phyloP scores from a whole-genome alignment of 2,329 filamentous ascomycete species.

The Cladosporium austrohemisphaericum region DNA sequence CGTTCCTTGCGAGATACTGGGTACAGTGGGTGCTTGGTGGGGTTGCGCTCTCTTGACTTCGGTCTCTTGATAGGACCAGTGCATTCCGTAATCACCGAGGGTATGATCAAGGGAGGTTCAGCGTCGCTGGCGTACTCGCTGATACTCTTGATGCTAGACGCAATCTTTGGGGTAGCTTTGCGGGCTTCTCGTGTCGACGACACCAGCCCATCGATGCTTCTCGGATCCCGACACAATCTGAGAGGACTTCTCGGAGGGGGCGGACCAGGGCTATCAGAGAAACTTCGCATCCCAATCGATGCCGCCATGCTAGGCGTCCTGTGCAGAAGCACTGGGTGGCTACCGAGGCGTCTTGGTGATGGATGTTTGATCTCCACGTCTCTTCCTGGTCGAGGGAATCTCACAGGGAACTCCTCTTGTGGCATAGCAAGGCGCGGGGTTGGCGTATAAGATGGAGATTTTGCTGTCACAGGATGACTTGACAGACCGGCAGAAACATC shows the following conservation, averaged over 20 bases:
- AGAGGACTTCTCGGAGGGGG: constrained; percentile 34
- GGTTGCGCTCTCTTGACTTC: constrained; percentile 25
- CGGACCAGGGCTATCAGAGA: constrained; percentile 33
- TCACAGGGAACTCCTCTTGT: constrained; percentile 29
- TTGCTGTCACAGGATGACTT: constrained; percentile 21
- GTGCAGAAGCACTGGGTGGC: constrained; percentile 29
- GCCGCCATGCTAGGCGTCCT: constrained; percentile 31
- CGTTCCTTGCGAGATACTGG: constrained; percentile 26
- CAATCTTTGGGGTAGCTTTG: constrained; percentile 26
- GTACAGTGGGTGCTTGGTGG: constrained; percentile 19
- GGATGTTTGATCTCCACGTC: constrained; percentile 31
- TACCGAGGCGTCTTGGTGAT: constrained; percentile 29
- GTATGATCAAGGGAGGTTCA: constrained; percentile 21
- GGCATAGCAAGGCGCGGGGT: constrained; percentile 25
- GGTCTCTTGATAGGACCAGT: constrained; percentile 32
- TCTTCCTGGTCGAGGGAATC: constrained; percentile 24
- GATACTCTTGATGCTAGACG: constrained; percentile 28
- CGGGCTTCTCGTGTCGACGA: constrained; percentile 18
- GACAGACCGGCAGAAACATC: constrained; percentile 22
- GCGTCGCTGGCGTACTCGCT: constrained; percentile 26
- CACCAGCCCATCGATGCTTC: constrained; percentile 28
- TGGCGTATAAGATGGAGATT: neutral
- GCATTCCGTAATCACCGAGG: constrained; percentile 32
- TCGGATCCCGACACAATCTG: constrained; percentile 25
- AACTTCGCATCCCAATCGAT: constrained; percentile 25